These are phyloP conservation scores for Syzygium jambos DNA, from an alignment of 345 rosid species.

Conservation along the genomic window DNA sequence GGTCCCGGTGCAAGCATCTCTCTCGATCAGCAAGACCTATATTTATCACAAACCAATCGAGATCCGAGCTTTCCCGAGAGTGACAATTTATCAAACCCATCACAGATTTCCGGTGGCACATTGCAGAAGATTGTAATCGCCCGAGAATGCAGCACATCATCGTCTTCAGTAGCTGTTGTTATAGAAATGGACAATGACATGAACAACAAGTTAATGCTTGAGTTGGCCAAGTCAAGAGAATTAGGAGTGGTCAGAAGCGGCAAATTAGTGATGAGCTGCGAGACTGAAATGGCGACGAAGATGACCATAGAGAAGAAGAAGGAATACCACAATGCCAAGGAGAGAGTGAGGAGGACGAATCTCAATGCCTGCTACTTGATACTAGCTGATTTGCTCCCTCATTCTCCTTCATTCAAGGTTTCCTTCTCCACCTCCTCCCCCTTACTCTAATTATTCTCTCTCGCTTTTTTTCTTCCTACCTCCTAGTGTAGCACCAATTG, in stretches of 20 bases:
- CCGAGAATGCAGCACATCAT: neutral
- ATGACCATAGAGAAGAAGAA: conserved; percentile 4
- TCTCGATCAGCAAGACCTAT: neutral
- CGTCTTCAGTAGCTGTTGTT: neutral
- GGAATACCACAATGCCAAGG: conserved; percentile 28
- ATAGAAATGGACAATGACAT: neutral
- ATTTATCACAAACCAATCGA: neutral
- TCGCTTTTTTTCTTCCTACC: neutral
- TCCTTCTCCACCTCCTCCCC: neutral
- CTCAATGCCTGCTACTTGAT: conserved; percentile 18
- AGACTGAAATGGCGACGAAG: neutral
- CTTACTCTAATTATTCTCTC: neutral
- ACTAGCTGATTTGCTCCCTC: conserved; percentile 23
- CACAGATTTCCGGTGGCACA: neutral
- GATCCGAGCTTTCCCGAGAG: neutral
- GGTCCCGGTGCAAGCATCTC: neutral
- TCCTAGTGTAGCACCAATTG: neutral
- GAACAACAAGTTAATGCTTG: neutral
- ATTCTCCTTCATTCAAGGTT: conserved; percentile 21
- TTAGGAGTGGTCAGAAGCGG: neutral
- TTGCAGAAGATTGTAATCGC: neutral
- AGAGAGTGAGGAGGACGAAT: conserved; percentile 28
- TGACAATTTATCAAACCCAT: neutral
- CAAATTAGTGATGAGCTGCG: neutral
- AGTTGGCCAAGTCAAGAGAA: neutral